Evolutionary conservation across 1,284 basidiomycete species (phyloP), one percentile per base, ranked within the genome.

Genomic region (Irpex sp.): DNA sequence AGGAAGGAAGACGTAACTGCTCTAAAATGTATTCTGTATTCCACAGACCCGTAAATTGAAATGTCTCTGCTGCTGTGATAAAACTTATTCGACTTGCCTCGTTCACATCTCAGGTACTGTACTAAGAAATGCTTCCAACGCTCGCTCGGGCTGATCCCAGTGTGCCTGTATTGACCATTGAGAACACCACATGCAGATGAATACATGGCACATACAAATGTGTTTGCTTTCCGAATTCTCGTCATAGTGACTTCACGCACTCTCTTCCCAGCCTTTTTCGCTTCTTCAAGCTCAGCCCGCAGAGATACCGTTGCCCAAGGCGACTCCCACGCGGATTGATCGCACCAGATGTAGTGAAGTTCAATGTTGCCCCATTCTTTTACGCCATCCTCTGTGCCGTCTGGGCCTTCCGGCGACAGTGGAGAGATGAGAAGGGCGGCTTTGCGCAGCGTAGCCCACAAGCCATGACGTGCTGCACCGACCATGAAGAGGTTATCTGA

Each of bases 281-380:
- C 66, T 14, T 61, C 57, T 21, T 62, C 60, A 0, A 63, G 42
- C 37, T 68, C 64, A 14, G 56, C 61, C 14, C 57, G 53, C n/a
- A 69, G 37, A n/a, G 61, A 54, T 63, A 58, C 62, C 9, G 48
- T 62, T 14, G 63, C 66, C 59, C 58, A 66, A 12, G 63, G 59
- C 47, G 65, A 61, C 59, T 65, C 58, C 64, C 64, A 69, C n/a
- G 64, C 59, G 12, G 67, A 67, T 6, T 58, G 62, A 49, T 68
- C 68, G 54, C 68, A 68, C 66, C 66, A 68, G 14, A 68, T n/a
- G 49, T 65, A 66, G 4, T 63, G 63, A 16, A 68, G 52, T 45
- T 66, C 62, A 7, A 65, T 59, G 16, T 62, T 42, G 21, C 57
- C 54, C 63, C 66, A 64, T 16, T 47, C 33, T 35, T 35, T 39